phyloP scores from a whole-genome alignment of 2,329 filamentous ascomycete genomes.

The Ophiostoma piceae region DNA sequence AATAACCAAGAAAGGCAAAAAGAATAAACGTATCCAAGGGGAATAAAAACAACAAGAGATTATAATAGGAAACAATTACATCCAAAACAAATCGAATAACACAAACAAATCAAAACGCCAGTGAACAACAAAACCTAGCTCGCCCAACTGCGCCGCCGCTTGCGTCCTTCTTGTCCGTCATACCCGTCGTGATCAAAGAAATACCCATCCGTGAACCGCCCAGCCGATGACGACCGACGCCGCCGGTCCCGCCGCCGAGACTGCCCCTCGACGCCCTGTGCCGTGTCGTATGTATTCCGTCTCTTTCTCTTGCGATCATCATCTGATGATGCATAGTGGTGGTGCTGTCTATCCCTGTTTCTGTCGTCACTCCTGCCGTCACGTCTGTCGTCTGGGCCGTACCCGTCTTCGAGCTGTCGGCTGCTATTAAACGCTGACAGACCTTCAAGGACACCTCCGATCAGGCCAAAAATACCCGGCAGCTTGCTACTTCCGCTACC shows the following conservation, averaged over 20 bases:
- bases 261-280: not conserved
- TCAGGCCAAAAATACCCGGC: constrained; percentile 31
- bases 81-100: not conserved
- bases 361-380: constrained; percentile 19
- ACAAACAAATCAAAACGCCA: not conserved
- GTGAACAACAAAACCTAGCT: not conserved
- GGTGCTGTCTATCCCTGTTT: not conserved
- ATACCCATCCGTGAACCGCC: constrained; percentile 3
- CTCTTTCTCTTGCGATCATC: constrained; percentile 25
- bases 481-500: constrained; percentile 13
- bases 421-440: not conserved
- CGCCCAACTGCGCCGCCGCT: constrained; percentile 24
- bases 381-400: not conserved
- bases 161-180: constrained; percentile 15
- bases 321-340: constrained; percentile 18
- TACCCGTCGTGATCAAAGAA: constrained; percentile 17
- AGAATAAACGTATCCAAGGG: not conserved
- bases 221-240: constrained; percentile 1
- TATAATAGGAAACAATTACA: not conserved
- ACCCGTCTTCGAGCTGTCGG: not conserved
- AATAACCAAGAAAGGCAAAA: not conserved
- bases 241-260: not conserved
- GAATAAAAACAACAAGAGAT: not conserved
- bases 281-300: constrained; percentile 5
- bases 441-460: constrained; percentile 31